Percentiles rank a stretch among this genome's conserved stretches.
Conservation (phyloP, 2,329 filamentous ascomycete species). For the Dactylellina cionopaga region DNA sequence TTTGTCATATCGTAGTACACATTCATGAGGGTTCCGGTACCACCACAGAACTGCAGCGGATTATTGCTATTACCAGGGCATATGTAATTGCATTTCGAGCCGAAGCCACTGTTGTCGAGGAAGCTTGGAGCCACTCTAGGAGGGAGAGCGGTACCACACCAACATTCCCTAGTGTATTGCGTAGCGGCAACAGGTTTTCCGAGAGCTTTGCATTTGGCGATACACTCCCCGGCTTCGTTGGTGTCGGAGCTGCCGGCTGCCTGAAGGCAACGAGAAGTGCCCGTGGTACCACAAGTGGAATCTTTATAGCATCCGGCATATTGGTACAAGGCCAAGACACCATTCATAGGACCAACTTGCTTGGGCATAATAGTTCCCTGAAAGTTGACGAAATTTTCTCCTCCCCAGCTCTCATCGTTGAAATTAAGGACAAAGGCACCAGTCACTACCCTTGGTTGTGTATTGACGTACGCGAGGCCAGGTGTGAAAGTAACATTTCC, state of each 20-base stretch:
- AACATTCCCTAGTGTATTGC: constrained; percentile 60
- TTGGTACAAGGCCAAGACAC: constrained; percentile 58
- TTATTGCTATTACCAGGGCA: constrained; percentile 59
- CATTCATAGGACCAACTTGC: constrained; percentile 60
- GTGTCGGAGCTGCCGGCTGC: constrained; percentile 57
- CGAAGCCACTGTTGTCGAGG: constrained; percentile 26
- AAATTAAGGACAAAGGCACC: constrained; percentile 62
- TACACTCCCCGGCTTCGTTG: constrained; percentile 60
- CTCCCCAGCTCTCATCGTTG: constrained; percentile 62
- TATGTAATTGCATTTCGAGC: constrained; percentile 57
- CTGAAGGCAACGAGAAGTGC: constrained; percentile 59
- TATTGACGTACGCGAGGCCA: constrained; percentile 44
- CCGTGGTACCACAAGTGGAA: constrained; percentile 52
- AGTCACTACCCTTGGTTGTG: constrained; percentile 55
- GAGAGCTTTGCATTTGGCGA: constrained; percentile 57
- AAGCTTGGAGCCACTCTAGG: constrained; percentile 27
- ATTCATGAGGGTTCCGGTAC: constrained; percentile 36
- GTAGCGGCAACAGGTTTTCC: constrained; percentile 60
- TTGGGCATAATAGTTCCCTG: constrained; percentile 59
- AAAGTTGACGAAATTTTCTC: constrained; percentile 60
- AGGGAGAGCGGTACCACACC: constrained; percentile 48
- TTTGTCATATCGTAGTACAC: constrained; percentile 35
- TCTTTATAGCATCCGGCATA: constrained; percentile 63
- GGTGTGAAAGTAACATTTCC: constrained; percentile 59
- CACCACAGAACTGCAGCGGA: constrained; percentile 46